Evolutionary conservation across 2,329 filamentous ascomycete genomes (phyloP), one percentile per base, ranked within the genome.

Genomic region (Colletotrichum shisoi): DNA sequence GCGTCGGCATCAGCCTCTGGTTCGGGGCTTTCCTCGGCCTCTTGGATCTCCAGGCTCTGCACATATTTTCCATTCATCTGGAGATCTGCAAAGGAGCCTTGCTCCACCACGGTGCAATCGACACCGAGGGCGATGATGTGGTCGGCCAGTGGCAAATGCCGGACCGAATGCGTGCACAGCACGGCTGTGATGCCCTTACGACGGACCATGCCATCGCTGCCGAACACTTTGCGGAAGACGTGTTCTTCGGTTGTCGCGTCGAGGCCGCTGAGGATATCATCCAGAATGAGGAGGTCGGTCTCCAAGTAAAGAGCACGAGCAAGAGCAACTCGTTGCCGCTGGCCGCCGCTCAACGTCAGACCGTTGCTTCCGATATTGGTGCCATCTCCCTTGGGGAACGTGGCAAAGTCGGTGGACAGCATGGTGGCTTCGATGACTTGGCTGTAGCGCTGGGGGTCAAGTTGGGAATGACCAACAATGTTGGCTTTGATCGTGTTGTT

Each of bases 281-380:
- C 78, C 7, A 79, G 62, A 3, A 80, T 61, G 3, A 78, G 44
- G 7, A 79, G 57, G 7, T 72, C 69, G 8, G 73, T 65, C 2
- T 74, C 68, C 2, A 75, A 58, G 56, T 77, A 79, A 0, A 79
- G 65, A 4, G 76, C 73, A 7, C 77, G 71, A 1, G 77, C 77
- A 17, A 79, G 58, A 7, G 74, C 71, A 2, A 70, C 57, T 7
- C 63, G 70, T 37, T 67, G 66, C 48, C 59, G 64, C 27, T 83
- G 80, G 0, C 81, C 81, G 1, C 81, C 81, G 12, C 78, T 80
- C 0, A 82, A 67, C 19, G 76, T 77, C n/a, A 82, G 76, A 0
- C 80, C 80, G 19, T 77, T 76, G 52, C 75, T 79, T 5, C 81
- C 81, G 51, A 83, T 71, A 4, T 74, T 73, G 0, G 79, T 80